Base-by-base conservation (phyloP, 2,329 filamentous ascomycete species). In the Exophiala dermatitidis region DNA sequence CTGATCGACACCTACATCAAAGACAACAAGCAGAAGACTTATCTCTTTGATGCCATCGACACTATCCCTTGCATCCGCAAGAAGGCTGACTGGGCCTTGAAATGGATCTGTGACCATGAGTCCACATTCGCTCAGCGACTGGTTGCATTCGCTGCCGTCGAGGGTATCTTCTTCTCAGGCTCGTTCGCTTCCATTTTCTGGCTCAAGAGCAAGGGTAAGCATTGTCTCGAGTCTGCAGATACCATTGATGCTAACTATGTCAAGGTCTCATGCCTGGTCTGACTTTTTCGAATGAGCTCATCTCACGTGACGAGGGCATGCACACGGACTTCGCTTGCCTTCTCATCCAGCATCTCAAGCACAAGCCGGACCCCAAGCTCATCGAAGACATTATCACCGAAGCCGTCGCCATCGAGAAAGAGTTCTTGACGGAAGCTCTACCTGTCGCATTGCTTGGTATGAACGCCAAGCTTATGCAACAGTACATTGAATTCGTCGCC, bases 1-100 rank as follows among this genome's bases (percentile, higher is more conserved):
- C 84, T 98, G 69, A 98, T 98, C 71, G 93, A 98, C 72, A 96
- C 91, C 59, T 98, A 98, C 74, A 95, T 98, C 77, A 96, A 94
- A 80, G 93, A 98, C 78, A 87, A 88, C 59, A 86, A 87, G 70
- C 91, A 98, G 78, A 85, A 89, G 64, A 86, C 82, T 58, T 90
- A 97, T 71, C 85, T 98, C 53, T 97, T 98, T 77, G 95, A 98
- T 68, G 93, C 93, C 66, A 94, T 98, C 74, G 93, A 98, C 64
- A 98, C 91, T 69, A 98, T 98, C 70, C 93, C 93, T 57, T 94
- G 88, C 78, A 98, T 98, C 72, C 85, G 87, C 72, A 95, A 90
- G 80, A 98, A 98, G 84, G 93, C 93, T 66, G 89, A 98, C 68
- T 98, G 93, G 93, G 93, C 93, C 58, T 81, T 98, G 46, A 79